These are phyloP conservation scores for Pichia eremophila DNA, from an alignment of 805 yeast genomes.

Conservation along the genomic window DNA sequence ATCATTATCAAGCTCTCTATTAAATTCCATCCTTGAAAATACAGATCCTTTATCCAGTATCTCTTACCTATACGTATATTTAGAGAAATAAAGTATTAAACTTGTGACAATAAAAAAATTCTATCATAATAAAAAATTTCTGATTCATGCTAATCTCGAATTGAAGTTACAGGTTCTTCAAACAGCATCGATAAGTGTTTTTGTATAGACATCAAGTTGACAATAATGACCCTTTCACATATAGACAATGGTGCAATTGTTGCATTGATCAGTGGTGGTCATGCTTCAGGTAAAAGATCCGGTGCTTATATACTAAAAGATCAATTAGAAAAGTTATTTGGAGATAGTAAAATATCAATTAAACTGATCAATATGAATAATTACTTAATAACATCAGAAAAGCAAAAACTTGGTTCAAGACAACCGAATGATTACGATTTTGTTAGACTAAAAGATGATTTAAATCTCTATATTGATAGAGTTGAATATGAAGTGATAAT, in stretches of 20 bases:
- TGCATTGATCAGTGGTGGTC: slow-evolving; percentile 28
- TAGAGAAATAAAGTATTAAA: background rate
- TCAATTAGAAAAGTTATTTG: slow-evolving; percentile 16
- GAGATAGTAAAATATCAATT: slow-evolving; percentile 9
- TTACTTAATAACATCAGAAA: slow-evolving; percentile 3
- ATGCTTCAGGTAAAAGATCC: slow-evolving; percentile 26
- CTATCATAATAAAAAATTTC: too few relatives aligned
- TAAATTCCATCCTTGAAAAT: slow-evolving; percentile 39
- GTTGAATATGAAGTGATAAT: slow-evolving; percentile 30
- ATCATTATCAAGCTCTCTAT: slow-evolving; percentile 48
- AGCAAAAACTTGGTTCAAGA: slow-evolving; percentile 4
- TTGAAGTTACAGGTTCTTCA: too few relatives aligned
- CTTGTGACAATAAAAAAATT: too few relatives aligned
- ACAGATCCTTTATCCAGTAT: too few relatives aligned
- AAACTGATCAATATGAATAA: slow-evolving; percentile 19
- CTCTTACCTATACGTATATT: too few relatives aligned
- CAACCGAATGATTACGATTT: slow-evolving; percentile 37
- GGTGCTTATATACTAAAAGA: slow-evolving; percentile 16
- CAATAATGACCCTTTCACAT: too few relatives aligned
- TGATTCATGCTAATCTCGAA: too few relatives aligned
- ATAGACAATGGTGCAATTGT: slow-evolving; percentile 9
- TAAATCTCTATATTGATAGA: slow-evolving; percentile 4
- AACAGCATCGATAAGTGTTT: too few relatives aligned
- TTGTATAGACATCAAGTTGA: too few relatives aligned
- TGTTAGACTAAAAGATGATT: slow-evolving; percentile 15